A percentile compares a stretch with the other conserved stretches of the same genome.
Conservation (phyloP, 75 land plant genomes). For the Adiantum capillusveneris region DNA sequence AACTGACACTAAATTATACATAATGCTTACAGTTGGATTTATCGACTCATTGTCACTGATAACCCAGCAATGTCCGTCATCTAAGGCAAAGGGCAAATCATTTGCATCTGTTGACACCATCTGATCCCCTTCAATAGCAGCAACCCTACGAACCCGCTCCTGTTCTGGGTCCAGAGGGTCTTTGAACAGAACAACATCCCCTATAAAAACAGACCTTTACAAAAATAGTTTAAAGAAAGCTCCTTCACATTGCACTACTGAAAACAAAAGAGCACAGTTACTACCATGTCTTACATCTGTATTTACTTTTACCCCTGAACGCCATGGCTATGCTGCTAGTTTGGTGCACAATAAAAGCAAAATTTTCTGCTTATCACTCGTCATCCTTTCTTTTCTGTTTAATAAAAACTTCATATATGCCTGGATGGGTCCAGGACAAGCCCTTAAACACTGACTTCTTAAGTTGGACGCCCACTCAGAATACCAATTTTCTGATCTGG, state of each 20-base stretch:
- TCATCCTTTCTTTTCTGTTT: too few relatives aligned
- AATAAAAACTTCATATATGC: too few relatives aligned
- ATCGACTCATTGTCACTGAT: conserved; percentile 66
- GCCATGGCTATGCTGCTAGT: background rate
- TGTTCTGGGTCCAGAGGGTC: conserved; percentile 61
- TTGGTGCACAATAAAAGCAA: background rate
- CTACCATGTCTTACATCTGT: too few relatives aligned
- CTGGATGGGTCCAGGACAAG: too few relatives aligned
- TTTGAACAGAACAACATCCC: conserved; percentile 84
- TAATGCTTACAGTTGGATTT: conserved; percentile 85
- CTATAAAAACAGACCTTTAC: conserved; percentile 69
- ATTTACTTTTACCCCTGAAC: too few relatives aligned
- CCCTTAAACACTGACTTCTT: too few relatives aligned
- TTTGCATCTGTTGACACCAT: conserved; percentile 79
- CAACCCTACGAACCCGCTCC: conserved; percentile 70
- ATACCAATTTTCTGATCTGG: too few relatives aligned
- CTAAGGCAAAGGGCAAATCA: conserved; percentile 73
- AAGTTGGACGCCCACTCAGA: too few relatives aligned
- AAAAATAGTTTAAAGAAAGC: background rate
- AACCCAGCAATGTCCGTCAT: conserved; percentile 87
- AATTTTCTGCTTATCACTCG: background rate
- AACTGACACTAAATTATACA: too few relatives aligned
- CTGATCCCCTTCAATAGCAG: conserved; percentile 95
- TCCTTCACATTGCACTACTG: too few relatives aligned
- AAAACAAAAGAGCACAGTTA: too few relatives aligned